phyloP scores from a whole-genome alignment of 331 rosid species.

The Malus hybrid region DNA sequence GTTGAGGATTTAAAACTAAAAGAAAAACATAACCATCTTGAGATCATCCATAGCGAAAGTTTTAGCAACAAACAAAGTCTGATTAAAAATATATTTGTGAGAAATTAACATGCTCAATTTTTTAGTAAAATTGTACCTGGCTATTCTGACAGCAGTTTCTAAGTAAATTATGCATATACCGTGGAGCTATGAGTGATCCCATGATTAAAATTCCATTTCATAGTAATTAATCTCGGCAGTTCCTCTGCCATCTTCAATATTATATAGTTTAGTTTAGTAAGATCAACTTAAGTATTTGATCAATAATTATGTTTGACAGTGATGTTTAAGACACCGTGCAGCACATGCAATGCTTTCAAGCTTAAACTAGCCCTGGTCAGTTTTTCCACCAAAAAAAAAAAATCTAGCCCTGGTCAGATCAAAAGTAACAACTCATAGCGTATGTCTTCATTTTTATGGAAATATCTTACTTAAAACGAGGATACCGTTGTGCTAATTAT shows the following conservation, averaged over 20 bases:
- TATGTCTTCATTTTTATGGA: background rate
- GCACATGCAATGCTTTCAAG: background rate
- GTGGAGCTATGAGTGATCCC: background rate
- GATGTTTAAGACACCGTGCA: background rate
- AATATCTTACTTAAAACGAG: background rate
- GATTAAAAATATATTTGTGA: background rate
- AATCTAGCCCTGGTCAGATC: background rate
- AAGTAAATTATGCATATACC: too few species aligned
- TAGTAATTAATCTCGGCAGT: background rate
- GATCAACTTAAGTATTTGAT: background rate
- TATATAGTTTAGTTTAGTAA: background rate
- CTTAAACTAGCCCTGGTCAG: background rate
- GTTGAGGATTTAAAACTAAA: too few species aligned
- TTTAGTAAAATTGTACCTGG: too few species aligned
- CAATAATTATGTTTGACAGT: background rate
- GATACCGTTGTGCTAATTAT: rapidly evolving
- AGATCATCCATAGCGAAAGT: too few species aligned
- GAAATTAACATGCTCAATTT: background rate
- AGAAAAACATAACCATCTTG: background rate
- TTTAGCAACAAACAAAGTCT: too few species aligned
- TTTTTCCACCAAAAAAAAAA: too few species aligned
- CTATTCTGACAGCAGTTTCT: background rate
- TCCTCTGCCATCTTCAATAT: background rate
- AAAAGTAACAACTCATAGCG: background rate
- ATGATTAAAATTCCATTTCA: background rate